Conservation (phyloP, 208 protist species). For the Paratrypanosoma confusum region DNA sequence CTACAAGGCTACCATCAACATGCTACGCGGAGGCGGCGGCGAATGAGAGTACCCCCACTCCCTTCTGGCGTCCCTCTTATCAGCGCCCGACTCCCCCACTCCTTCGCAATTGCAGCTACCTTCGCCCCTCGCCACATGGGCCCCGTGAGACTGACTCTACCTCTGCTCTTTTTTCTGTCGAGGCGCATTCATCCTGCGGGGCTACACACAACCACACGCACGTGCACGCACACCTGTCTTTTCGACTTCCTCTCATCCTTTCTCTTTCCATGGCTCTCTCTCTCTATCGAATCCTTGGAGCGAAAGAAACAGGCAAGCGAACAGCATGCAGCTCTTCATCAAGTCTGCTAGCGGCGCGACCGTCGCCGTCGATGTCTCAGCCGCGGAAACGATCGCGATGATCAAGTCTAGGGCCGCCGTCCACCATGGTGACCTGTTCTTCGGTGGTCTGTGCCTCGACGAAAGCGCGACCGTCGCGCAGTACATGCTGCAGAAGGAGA, state of each 20-base stretch:
- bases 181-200: not conserved
- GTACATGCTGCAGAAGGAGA: slow-evolving; percentile 69
- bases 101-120: too few species aligned
- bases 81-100: too few species aligned
- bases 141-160: not conserved
- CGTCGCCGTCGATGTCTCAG: slow-evolving; percentile 74
- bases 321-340: slow-evolving; percentile 93
- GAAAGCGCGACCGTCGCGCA: slow-evolving; percentile 56
- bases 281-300: not conserved
- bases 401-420: slow-evolving; percentile 76
- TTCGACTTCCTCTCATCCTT: not conserved
- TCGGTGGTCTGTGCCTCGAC: slow-evolving; percentile 77
- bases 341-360: slow-evolving; percentile 87
- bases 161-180: not conserved
- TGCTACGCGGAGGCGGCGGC: too few species aligned
- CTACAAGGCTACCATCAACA: too few species aligned
- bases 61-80: too few species aligned
- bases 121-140: too few species aligned
- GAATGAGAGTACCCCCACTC: too few species aligned
- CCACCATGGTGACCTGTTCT: slow-evolving; percentile 71
- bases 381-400: slow-evolving; percentile 72
- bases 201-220: not conserved
- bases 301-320: too few species aligned
- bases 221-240: not conserved
- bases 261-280: not conserved